Evolutionary conservation across 805 yeast species (phyloP), one percentile per base, ranked within the genome.

Genomic region (Kazachstania kunashirensis): DNA sequence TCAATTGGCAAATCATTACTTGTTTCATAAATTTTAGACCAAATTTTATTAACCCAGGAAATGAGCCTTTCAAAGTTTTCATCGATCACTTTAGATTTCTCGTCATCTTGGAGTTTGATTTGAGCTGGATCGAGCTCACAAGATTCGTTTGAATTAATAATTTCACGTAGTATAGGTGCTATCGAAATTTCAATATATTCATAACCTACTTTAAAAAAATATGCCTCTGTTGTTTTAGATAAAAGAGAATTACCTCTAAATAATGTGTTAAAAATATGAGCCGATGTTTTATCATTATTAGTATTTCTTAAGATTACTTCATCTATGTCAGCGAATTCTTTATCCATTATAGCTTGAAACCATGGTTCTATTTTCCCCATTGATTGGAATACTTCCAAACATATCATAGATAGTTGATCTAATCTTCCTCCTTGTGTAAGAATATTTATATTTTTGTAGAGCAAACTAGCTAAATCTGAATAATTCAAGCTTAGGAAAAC

Each of bases 161-260:
- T 61, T 26, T 67, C 65, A 14, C 69, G 62, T 9, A 86, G 71
- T 43, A 84, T 74, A n/a, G 68, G 68, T 0, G 92, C 86, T 37
- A 89, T 68, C 3, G 83, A 75, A 45, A 71, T 71, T 39, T 79
- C 81, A 24, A 92, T 55, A 50, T 84, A 84, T 41, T 79, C 86
- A 41, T 74, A 79, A 1, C 97, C 97, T 14, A 80, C 67, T 49
- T 89, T 64, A 28, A 79, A 67, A 53, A 82, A 78, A 52, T 77
- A 85, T 41, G 73, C 68, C 49, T 89, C 98, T 37, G 88, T 55
- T 0, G 95, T 70, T 53, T 84, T 84, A 0, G 95, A 79, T 42
- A 92, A 66, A 4, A 89, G 67, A 1, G 95, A 77, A 39, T 84
- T 82, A 0, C 96, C 95, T 47, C 98, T 68, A 51, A 89, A 89